Evolutionary conservation across 805 yeast species (phyloP).

Genomic region (Candida manassasensis): DNA sequence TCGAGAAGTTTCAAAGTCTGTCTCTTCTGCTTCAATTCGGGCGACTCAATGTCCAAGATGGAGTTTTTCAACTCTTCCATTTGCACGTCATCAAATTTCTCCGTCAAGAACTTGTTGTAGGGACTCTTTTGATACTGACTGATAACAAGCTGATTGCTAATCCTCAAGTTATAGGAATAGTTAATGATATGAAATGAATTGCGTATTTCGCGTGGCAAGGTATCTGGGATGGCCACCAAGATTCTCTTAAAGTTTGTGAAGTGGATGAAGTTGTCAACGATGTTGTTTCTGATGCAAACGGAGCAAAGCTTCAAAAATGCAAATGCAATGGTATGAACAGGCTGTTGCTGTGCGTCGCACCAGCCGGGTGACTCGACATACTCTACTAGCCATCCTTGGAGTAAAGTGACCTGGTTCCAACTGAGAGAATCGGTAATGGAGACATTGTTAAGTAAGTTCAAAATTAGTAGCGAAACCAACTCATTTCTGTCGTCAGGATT

Average conservation of each 20-base stretch:
- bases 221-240: conserved; percentile 5
- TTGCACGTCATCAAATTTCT: conserved; percentile 1
- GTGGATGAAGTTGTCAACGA: conserved; percentile 17
- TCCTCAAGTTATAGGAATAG: conserved; percentile 12
- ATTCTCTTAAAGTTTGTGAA: conserved; percentile 14
- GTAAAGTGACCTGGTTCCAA: conserved; percentile 23
- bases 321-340: conserved; percentile 15
- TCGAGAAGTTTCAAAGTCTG: conserved; percentile 1
- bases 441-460: conserved; percentile 27
- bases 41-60: conserved; percentile 3
- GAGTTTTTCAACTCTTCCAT: conserved; percentile 1
- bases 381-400: conserved; percentile 23
- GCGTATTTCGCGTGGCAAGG: conserved; percentile 13
- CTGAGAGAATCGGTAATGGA: conserved; percentile 18
- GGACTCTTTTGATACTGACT: conserved; percentile 5
- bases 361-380: conserved; percentile 10
- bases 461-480: conserved; percentile 26
- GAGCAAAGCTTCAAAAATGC: conserved; percentile 21
- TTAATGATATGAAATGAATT: conserved; percentile 21
- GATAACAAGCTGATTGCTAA: conserved; percentile 4
- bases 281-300: conserved; percentile 18
- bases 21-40: conserved; percentile 1
- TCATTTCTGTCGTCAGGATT: conserved; percentile 11
- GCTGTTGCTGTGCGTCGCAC: conserved; percentile 7
- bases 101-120: conserved; percentile 5